phyloP scores from a whole-genome alignment of 768 basidiomycete species.

The Calocera cornea region DNA sequence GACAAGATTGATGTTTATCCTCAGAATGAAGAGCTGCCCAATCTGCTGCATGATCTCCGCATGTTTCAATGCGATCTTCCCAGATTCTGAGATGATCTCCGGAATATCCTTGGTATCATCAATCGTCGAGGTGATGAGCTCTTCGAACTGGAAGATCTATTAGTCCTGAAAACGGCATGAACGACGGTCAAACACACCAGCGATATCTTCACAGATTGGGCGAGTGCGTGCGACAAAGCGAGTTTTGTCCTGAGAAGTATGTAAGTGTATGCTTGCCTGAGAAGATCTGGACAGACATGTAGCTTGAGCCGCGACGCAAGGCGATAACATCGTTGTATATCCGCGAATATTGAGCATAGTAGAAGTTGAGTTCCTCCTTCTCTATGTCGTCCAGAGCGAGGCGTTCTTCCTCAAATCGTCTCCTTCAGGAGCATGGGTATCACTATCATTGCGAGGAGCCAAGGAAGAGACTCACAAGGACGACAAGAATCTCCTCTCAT shows the following conservation, averaged over 20 bases:
- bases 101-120: conserved; percentile 96
- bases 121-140: conserved; percentile 80
- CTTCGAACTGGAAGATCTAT: conserved; percentile 54
- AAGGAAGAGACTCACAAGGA: conserved; percentile 55
- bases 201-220: conserved; percentile 95
- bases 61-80: conserved; percentile 59
- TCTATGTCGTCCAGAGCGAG: conserved; percentile 78
- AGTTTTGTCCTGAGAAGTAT: conserved; percentile 67
- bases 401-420: conserved; percentile 86
- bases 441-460: not conserved
- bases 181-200: conserved; percentile 35
- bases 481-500: conserved; percentile 79
- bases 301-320: conserved; percentile 82
- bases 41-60: conserved; percentile 96
- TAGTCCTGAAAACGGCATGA: not conserved
- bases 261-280: conserved; percentile 8
- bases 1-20: conserved; percentile 89
- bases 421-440: conserved; percentile 35
- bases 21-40: conserved; percentile 80
- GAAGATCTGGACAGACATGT: conserved; percentile 50
- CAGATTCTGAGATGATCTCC: conserved; percentile 82
- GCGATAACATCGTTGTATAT: conserved; percentile 97
- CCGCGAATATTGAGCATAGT: conserved; percentile 91
- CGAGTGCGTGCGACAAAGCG: conserved; percentile 83
- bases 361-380: conserved; percentile 95